phyloP scores from a whole-genome alignment of 2,329 filamentous ascomycete genomes.

The Cercospora sojina region DNA sequence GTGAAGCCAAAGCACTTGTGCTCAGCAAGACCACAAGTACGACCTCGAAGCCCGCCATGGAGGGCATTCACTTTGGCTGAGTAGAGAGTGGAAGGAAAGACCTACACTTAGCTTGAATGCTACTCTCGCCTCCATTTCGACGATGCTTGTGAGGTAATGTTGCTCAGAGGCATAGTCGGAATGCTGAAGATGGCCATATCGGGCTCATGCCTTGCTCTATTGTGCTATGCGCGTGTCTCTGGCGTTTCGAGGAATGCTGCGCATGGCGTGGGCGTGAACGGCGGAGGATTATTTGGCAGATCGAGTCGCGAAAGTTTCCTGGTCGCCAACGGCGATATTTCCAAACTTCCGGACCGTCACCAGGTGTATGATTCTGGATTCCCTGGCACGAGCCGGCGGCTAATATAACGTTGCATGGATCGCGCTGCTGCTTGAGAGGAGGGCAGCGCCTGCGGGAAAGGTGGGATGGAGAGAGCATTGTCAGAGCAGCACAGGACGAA shows the following conservation, averaged over 20 bases:
- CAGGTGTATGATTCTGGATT: background rate
- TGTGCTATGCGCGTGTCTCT: background rate
- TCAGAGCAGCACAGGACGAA: background rate
- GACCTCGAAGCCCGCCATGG: background rate
- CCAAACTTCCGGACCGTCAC: background rate
- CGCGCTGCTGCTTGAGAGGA: background rate
- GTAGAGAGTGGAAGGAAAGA: background rate
- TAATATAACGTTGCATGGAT: background rate
- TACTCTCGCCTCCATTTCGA: background rate
- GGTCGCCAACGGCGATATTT: background rate
- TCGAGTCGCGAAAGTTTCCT: background rate
- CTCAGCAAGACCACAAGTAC: background rate
- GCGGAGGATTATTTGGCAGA: background rate
- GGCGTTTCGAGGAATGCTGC: constrained; percentile 12
- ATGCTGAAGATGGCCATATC: constrained; percentile 7
- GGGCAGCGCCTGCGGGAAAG: background rate
- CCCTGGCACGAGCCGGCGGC: background rate
- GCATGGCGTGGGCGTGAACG: constrained; percentile 4
- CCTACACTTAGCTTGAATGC: background rate
- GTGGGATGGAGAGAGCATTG: background rate
- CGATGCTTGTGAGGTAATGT: background rate
- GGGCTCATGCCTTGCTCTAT: constrained; percentile 7
- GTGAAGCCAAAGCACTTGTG: background rate
- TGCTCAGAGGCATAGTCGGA: constrained; percentile 7
- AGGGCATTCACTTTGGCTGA: background rate